Evolutionary conservation across 2,329 filamentous ascomycete genomes (phyloP), one percentile per base, ranked within the genome.

Genomic region (Neofusicoccum cordaticola): DNA sequence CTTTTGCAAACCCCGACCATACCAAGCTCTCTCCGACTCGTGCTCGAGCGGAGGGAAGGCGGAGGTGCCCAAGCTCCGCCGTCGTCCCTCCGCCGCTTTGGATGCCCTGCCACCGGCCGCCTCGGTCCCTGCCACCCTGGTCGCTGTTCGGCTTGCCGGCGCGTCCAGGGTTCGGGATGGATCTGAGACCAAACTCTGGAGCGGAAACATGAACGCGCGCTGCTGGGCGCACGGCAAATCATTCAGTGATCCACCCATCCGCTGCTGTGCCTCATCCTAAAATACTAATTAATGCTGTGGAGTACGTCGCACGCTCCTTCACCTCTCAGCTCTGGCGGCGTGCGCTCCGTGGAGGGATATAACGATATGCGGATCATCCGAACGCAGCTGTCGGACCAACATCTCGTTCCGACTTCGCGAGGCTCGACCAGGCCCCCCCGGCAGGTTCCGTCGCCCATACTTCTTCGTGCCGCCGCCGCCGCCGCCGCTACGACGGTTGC

Each of bases 291-390:
- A 44, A 27, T 15, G 39, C 53, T 34, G 56, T 60, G 56, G 56
- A 60, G 56, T 47, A 44, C 22, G 22, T 37, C 19, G 37, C 34
- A 37, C 39, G 39, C 27, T 27, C 37, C 12, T 22, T 42, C 13
- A 19, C 13, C 53, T 34, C 9, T 52, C 44, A 52, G 50, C 50
- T 52, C 15, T 52, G 58, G 45, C 37, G 44, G 58, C 58, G 58
- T 12, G 15, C 45, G 34, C 58, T 13, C 27, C 60, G 37, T n/a
- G 41, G 47, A 19, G 41, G 61, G 50, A 53, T 47, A 53, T 53
- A 53, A 53, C 61, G 61, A 63, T 63, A 53, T 53, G 61, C 61
- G 47, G 48, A 63, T 53, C 48, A 53, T 63, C 61, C 39, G 48
- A 44, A 52, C 22, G 27, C 35, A 35, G 11, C 39, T 47, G 47